Evolutionary conservation across 139 green algal species (phyloP).

Genomic region (Choricystis sp.): DNA sequence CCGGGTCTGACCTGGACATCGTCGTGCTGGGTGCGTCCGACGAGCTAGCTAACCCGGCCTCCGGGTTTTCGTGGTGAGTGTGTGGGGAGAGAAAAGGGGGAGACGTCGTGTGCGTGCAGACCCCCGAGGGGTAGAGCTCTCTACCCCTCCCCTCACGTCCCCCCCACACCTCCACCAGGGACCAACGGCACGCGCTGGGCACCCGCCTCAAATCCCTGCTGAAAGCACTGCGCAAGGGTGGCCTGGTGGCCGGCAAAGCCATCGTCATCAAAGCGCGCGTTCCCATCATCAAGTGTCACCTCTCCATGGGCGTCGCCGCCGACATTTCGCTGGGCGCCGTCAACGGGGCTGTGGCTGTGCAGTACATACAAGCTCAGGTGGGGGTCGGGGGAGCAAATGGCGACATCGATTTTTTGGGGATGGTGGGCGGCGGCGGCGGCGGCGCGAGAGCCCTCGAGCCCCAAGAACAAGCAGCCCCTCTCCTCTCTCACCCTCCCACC

Average conservation of each 20-base stretch:
- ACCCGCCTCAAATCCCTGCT: constrained; percentile 19
- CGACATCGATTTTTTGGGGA: not conserved
- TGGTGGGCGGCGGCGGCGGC: too few species aligned
- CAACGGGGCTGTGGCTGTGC: constrained; percentile 45
- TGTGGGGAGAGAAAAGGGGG: too few species aligned
- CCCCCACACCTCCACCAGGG: too few species aligned
- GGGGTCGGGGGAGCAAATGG: too few species aligned
- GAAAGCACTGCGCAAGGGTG: constrained; percentile 8
- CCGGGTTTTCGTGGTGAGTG: constrained; percentile 18
- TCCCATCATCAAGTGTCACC: constrained; percentile 55
- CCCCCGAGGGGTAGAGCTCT: too few species aligned
- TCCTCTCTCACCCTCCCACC: not conserved
- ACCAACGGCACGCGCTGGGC: constrained; percentile 6
- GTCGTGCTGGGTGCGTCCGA: constrained; percentile 29
- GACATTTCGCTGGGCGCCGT: constrained; percentile 55
- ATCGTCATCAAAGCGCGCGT: constrained; percentile 36
- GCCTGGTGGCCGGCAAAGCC: constrained; percentile 3
- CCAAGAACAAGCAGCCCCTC: too few species aligned
- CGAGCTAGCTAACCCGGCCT: constrained; percentile 13
- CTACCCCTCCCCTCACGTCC: too few species aligned
- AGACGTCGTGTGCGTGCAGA: too few species aligned
- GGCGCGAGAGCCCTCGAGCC: too few species aligned
- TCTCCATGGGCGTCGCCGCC: constrained; percentile 15
- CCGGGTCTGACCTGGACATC: constrained; percentile 58
- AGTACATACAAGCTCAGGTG: constrained; percentile 24